Percentiles rank a stretch among this genome's conserved stretches.
Evolutionary conservation across 1,139 yeast genomes (phyloP).

Genomic region (Pichia sp.): DNA sequence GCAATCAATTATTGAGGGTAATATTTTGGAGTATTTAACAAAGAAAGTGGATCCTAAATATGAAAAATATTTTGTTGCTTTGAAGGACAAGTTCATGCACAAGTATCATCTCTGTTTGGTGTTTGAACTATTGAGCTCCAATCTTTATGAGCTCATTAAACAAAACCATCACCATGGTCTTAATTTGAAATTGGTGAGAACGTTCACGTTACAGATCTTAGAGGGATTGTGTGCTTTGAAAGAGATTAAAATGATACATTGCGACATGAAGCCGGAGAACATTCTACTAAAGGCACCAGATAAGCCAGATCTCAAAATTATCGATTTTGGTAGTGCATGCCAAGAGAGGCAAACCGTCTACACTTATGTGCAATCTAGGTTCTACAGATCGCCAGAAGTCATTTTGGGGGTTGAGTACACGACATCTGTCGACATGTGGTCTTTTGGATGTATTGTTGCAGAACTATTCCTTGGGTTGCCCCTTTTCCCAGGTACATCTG

Average conservation of each 20-base stretch:
- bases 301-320: slow-evolving; percentile 82
- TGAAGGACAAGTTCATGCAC: slow-evolving; percentile 87
- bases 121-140: slow-evolving; percentile 82
- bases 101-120: slow-evolving; percentile 90
- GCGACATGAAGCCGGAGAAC: slow-evolving; percentile 96
- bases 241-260: slow-evolving; percentile 81
- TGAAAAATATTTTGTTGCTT: slow-evolving; percentile 65
- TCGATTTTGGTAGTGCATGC: slow-evolving; percentile 97
- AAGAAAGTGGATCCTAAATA: slow-evolving; percentile 61
- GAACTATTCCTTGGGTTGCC: slow-evolving; percentile 92
- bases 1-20: slow-evolving; percentile 88
- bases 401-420: slow-evolving; percentile 86
- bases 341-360: slow-evolving; percentile 84
- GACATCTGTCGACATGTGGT: slow-evolving; percentile 97
- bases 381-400: slow-evolving; percentile 95
- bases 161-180: slow-evolving; percentile 94
- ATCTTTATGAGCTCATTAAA: slow-evolving; percentile 81
- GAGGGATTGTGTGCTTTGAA: slow-evolving; percentile 77
- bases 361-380: slow-evolving; percentile 92
- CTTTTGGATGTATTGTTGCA: slow-evolving; percentile 93
- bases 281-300: slow-evolving; percentile 76
- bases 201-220: slow-evolving; percentile 70
- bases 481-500: slow-evolving; percentile 91
- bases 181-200: slow-evolving; percentile 70
- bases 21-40: slow-evolving; percentile 75